A percentile compares a stretch with the other conserved stretches of the same genome.
Evolutionary conservation across 441 rosid species (phyloP).

Genomic region (Euphorbia schlechtendalii): DNA sequence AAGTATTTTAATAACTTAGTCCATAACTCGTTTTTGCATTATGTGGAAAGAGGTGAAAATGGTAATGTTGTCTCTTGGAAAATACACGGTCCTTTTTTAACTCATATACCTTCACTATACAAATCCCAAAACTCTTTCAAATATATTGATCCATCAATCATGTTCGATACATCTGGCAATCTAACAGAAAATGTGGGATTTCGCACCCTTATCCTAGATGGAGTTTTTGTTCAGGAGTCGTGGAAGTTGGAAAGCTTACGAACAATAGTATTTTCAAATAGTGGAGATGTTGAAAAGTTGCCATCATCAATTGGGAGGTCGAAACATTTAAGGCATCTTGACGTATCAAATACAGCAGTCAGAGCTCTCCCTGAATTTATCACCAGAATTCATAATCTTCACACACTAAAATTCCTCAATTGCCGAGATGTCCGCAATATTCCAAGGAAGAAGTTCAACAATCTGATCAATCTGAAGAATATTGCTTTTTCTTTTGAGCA

Average conservation of each 20-base stretch:
- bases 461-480: neutral
- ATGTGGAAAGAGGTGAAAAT: neutral
- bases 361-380: neutral
- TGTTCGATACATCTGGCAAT: too few species aligned
- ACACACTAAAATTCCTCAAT: neutral
- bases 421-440: neutral
- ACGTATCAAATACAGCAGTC: neutral
- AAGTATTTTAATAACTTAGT: neutral
- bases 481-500: neutral
- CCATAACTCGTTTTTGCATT: neutral
- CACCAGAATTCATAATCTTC: neutral
- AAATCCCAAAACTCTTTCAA: too few species aligned
- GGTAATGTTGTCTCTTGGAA: neutral
- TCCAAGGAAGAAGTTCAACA: neutral
- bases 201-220: neutral
- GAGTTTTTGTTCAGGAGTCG: neutral
- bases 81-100: too few species aligned
- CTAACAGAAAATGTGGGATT: neutral
- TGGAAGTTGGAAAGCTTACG: constrained; percentile 16
- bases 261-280: constrained; percentile 8
- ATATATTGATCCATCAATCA: too few species aligned
- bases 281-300: neutral
- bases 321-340: neutral
- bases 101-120: too few species aligned
- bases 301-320: neutral